Base-by-base conservation (phyloP, 2,329 filamentous ascomycete species). In the Pyrenophora seminiperda region DNA sequence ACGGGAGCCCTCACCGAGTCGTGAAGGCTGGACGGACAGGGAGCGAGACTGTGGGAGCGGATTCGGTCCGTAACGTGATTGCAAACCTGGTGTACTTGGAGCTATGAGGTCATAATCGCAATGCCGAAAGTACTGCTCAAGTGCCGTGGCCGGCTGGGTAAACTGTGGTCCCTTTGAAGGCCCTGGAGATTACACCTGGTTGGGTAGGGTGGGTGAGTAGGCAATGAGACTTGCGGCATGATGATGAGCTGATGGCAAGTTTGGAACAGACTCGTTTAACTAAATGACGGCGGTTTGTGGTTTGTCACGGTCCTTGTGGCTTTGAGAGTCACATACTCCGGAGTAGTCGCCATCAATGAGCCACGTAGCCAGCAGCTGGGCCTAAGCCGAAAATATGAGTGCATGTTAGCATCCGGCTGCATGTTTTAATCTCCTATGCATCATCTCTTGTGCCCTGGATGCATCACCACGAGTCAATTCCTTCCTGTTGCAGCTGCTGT, bases 281-380 rank as follows among this genome's bases (percentile, higher is more conserved):
- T 4, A 27, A 27, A 27, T 27, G 7, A 27, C 22, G 22, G 7
- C 7, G 3, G 5, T 27, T 27, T n/a, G n/a, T n/a, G n/a, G n/a
- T n/a, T 27, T 27, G 22, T 10, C 7, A 27, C 22, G 7, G 22
- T 7, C 7, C 22, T 27, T 27, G 22, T 5, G 22, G 5, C 22
- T 27, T 27, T 5, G 22, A 27, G 5, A 27, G 4, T 10, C n/a
- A n/a, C n/a, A n/a, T n/a, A n/a, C n/a, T n/a, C n/a, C n/a, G n/a
- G n/a, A n/a, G n/a, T n/a, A 14, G 10, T 24, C 2, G 9, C 24
- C 9, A 11, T 27, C 24, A 10, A 30, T 41, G 45, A 56, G 54
- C 54, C 54, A 56, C 54, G 50, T 56, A 56, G 53, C 47, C 27
- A n/a, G 13, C 39, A 18, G 6, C 22, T 39, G 38, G 19, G 15